Base-by-base conservation (phyloP, 306 rosid species). In the Nissolia schottii region DNA sequence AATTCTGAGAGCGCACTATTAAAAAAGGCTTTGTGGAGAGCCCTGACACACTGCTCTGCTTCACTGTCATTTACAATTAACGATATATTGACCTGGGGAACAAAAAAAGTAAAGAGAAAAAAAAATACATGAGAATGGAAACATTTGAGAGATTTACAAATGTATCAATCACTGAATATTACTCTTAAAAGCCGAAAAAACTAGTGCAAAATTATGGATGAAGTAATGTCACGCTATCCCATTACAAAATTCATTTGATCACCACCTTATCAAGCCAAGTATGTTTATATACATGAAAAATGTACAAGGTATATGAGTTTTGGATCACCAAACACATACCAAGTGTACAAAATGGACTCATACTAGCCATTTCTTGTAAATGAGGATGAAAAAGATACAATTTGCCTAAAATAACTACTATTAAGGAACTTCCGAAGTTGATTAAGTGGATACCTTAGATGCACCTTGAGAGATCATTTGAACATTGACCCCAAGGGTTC, bases 391-490 rank as follows among this genome's bases (percentile, higher is more conserved):
- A 74, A 29, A 14, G 29, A 22, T 43, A 73, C 29, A 64, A 70
- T 32, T 19, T 45, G 18, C 34, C 31, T 29, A 56, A 6, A 37
- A 63, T 40, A 46, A 28, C 56, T 10, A 27, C n/a, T 18, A n/a
- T 20, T 46, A 27, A 38, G 67, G 51, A 67, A 3, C 28, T 55
- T 50, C 6, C 7, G 16, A 18, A 78, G 37, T 48, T 29, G 75
- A 73, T 43, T 55, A 25, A 81, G 61, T 38, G 38, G 63, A 62
- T 76, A 93, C 98, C 98, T 93, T 93, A 50, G 97, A 90, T 65
- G 97, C 97, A 69, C 97, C 98, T 82, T 90, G 97, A 62, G 98
- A 93, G 78, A 93, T 93, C 98, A 93, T 93, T 87, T 93, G 98
- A 81, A 93, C 98, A 79, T 88, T 90, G 83, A 90, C 89, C 41